These are phyloP conservation scores for Rhododendron molle DNA, from an alignment of 148 eudicot species.

Conservation along the genomic window DNA sequence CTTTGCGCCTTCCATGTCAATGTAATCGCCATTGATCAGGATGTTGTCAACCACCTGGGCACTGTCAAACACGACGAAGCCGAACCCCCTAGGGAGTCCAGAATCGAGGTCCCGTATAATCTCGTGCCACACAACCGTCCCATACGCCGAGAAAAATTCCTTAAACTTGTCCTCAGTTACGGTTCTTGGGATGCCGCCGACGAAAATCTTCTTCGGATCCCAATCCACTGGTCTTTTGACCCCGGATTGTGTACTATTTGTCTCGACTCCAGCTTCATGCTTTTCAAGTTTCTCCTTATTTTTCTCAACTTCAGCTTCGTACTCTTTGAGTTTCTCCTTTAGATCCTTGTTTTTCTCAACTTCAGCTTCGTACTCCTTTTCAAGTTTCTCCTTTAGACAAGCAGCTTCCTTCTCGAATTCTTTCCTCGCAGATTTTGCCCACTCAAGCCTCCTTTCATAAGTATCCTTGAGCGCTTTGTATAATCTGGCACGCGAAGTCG, in stretches of 20 bases:
- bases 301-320: not conserved
- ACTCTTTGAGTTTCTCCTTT: not conserved
- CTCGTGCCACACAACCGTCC: constrained; percentile 59
- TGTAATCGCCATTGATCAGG: constrained; percentile 49
- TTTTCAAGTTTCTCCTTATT: no score
- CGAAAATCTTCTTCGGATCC: not conserved
- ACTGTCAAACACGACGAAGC: constrained; percentile 60
- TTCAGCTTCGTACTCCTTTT: no score
- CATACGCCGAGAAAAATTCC: constrained; percentile 62
- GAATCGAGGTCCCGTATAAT: constrained; percentile 61
- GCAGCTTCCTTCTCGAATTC: not conserved
- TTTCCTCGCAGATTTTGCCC: not conserved
- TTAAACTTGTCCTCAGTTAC: constrained; percentile 45
- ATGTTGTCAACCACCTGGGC: constrained; percentile 54
- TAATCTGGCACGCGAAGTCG: no score
- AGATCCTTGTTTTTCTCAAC: not conserved
- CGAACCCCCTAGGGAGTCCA: constrained; percentile 68
- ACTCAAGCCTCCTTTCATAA: not conserved
- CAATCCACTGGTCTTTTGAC: no score
- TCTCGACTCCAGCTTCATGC: no score
- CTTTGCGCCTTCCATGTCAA: constrained; percentile 59
- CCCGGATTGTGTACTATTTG: not conserved
- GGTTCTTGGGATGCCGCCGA: not conserved
- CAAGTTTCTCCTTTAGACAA: not conserved
- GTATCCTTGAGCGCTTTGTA: no score